phyloP scores from a whole-genome alignment of 2,329 filamentous ascomycete species.

The Arthrobotrys iridis region DNA sequence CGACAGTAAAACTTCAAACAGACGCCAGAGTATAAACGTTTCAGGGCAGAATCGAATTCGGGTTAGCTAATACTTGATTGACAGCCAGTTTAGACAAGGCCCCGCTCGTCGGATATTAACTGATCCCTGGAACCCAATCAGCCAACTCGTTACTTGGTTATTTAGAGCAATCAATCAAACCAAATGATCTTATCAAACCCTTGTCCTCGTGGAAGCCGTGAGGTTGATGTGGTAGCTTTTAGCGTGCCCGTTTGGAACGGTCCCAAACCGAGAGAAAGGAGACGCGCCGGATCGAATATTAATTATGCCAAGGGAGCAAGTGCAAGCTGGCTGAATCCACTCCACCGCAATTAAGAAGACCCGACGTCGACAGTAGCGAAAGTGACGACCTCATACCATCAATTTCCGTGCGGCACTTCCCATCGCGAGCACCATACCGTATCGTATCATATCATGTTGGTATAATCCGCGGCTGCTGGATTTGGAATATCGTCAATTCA shows the following conservation, averaged over 20 bases:
- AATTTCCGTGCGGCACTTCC: constrained; percentile 30
- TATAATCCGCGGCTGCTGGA: constrained; percentile 10
- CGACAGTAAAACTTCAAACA: constrained; percentile 25
- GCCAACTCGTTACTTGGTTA: constrained; percentile 16
- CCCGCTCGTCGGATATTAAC: constrained; percentile 47
- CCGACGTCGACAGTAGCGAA: neutral
- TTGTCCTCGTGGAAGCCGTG: constrained; percentile 1
- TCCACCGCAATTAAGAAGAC: neutral
- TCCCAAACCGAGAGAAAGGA: constrained; percentile 21
- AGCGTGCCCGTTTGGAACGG: constrained; percentile 30
- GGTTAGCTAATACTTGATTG: constrained; percentile 13
- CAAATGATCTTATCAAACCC: constrained; percentile 54
- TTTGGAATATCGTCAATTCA: neutral
- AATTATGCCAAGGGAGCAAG: constrained; percentile 12
- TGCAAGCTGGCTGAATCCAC: constrained; percentile 35
- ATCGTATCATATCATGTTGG: neutral
- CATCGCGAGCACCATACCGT: neutral
- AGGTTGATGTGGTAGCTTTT: neutral
- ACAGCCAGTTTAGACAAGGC: constrained; percentile 15
- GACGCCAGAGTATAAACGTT: constrained; percentile 32
- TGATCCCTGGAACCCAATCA: constrained; percentile 47
- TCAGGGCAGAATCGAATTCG: constrained; percentile 22
- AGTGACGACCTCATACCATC: constrained; percentile 11
- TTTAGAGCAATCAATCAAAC: constrained; percentile 46
- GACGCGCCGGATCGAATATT: constrained; percentile 22